Percentiles rank a stretch among this genome's conserved stretches.
Evolutionary conservation across 176 grass and related monocot species (phyloP).

Genomic region (maize (Zea mays)): Zm-B73-REFERENCE-NAM-5.0 NC_050097.1:59411001-59411500

Average conservation of each 20-base stretch:
- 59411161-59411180: slow-evolving; percentile 70
- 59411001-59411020: slow-evolving; percentile 58
- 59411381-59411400: slow-evolving; percentile 61
- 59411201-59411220: slow-evolving; percentile 63
- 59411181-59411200: slow-evolving; percentile 61
- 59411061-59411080: slow-evolving; percentile 45
- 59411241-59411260: slow-evolving; percentile 63
- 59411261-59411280: slow-evolving; percentile 61
- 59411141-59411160: slow-evolving; percentile 78
- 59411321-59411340: slow-evolving; percentile 76
- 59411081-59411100: slow-evolving; percentile 54
- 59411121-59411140: slow-evolving; percentile 72
- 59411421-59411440: slow-evolving; percentile 72
- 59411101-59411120: slow-evolving; percentile 64
- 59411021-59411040: slow-evolving; percentile 78
- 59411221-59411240: slow-evolving; percentile 63
- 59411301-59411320: slow-evolving; percentile 63
- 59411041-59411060: slow-evolving; percentile 79
- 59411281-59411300: slow-evolving; percentile 49
- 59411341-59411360: slow-evolving; percentile 75
- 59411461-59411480: slow-evolving; percentile 68
- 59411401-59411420: slow-evolving; percentile 73
- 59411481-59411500: slow-evolving; percentile 50
- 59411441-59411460: slow-evolving; percentile 67
- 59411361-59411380: slow-evolving; percentile 57